These are phyloP conservation scores for Blastobotrys parvus DNA, from an alignment of 805 yeast genomes.

Conservation along the genomic window DNA sequence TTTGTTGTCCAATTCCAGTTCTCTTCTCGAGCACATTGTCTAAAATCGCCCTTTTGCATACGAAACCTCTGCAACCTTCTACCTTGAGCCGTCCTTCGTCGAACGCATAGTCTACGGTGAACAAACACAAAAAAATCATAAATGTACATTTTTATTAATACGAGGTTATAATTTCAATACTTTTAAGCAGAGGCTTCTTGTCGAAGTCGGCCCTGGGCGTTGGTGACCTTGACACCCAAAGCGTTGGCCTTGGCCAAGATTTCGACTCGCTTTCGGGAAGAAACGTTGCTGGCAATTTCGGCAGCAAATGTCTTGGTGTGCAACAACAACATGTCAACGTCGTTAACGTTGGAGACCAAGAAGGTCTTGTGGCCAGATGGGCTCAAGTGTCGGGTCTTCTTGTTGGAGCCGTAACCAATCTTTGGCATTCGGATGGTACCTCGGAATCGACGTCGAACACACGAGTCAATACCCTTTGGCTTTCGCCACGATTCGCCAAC, in stretches of 20 bases:
- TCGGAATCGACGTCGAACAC: constrained; percentile 98
- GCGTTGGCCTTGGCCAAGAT: constrained; percentile 96
- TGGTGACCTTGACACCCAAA: constrained; percentile 97
- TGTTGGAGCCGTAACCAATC: constrained; percentile 99
- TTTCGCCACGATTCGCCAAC: constrained; percentile 99
- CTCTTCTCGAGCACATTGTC: too few relatives aligned
- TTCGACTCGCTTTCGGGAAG: constrained; percentile 96
- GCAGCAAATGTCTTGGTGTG: constrained; percentile 99
- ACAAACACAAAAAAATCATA: too few relatives aligned
- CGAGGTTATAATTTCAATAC: not conserved
- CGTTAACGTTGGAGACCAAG: constrained; percentile 86
- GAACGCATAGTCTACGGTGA: too few relatives aligned
- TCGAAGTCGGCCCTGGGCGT: constrained; percentile 97
- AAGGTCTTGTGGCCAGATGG: constrained; percentile 98
- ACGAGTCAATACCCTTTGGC: constrained; percentile 99
- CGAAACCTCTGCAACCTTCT: too few relatives aligned
- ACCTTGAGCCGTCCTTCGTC: too few relatives aligned
- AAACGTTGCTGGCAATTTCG: constrained; percentile 98
- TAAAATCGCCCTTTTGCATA: too few relatives aligned
- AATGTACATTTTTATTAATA: not conserved
- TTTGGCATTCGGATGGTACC: constrained; percentile 98
- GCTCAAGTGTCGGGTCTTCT: constrained; percentile 89
- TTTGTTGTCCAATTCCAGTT: not conserved
- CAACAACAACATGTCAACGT: constrained; percentile 89
- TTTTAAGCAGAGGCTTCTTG: constrained; percentile 75